These are phyloP conservation scores for Teratosphaeria nubilosa DNA, from an alignment of 2,329 filamentous ascomycete genomes.

Conservation along the genomic window DNA sequence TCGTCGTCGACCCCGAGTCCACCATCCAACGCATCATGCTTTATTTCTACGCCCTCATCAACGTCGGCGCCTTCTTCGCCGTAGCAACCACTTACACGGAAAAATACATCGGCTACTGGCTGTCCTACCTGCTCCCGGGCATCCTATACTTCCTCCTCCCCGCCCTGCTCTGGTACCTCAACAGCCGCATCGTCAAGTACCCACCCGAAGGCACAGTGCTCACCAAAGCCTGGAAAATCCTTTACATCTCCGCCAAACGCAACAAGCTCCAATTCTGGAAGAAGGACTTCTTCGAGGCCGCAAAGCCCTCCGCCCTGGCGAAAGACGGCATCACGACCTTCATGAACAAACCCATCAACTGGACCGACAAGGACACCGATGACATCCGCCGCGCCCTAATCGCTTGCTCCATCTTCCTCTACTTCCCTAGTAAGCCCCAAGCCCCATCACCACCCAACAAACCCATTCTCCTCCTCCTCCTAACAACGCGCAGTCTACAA, in stretches of 20 bases:
- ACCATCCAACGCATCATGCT: slow-evolving; percentile 39
- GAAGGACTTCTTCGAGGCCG: slow-evolving; percentile 14
- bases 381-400: slow-evolving; percentile 55
- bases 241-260: slow-evolving; percentile 10
- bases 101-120: slow-evolving; percentile 53
- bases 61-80: slow-evolving; percentile 58
- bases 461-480: too few relatives aligned
- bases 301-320: slow-evolving; percentile 13
- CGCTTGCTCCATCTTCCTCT: slow-evolving; percentile 58
- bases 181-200: slow-evolving; percentile 12
- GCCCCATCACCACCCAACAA: too few relatives aligned
- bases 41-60: slow-evolving; percentile 64
- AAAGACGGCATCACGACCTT: slow-evolving; percentile 10
- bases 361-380: slow-evolving; percentile 60
- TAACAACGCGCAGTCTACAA: neutral
- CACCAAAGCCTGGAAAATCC: slow-evolving; percentile 14
- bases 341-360: slow-evolving; percentile 27
- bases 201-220: slow-evolving; percentile 15
- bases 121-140: slow-evolving; percentile 50
- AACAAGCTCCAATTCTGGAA: slow-evolving; percentile 16
- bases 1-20: slow-evolving; percentile 37
- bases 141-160: slow-evolving; percentile 47
- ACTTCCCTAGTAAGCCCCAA: slow-evolving; percentile 22
- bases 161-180: slow-evolving; percentile 16
- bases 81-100: slow-evolving; percentile 60